Conservation (phyloP, 345 rosid species). For the Hypericum androsaemum region DNA sequence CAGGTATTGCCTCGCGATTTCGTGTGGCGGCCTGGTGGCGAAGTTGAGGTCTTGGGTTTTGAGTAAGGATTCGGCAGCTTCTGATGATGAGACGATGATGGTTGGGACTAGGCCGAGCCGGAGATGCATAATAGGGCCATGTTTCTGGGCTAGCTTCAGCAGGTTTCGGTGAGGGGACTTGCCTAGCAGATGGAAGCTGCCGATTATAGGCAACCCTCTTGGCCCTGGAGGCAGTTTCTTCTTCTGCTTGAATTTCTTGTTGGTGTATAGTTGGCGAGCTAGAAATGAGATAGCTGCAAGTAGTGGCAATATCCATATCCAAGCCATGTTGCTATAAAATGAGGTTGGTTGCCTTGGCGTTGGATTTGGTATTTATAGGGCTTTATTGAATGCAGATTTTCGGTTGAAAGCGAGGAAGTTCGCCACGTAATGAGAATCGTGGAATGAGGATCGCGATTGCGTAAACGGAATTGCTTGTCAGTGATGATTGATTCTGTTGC, state of each 20-base stretch:
- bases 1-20: not conserved
- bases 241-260: not conserved
- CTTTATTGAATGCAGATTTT: no score
- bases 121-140: not conserved
- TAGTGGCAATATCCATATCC: not conserved
- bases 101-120: not conserved
- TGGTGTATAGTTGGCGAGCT: not conserved
- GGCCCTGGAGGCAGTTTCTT: constrained; percentile 38
- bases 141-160: not conserved
- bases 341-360: no score
- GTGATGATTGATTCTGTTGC: no score
- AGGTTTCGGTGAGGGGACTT: not conserved
- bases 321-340: no score
- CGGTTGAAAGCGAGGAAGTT: no score
- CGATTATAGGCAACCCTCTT: constrained; percentile 26
- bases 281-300: not conserved
- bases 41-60: not conserved
- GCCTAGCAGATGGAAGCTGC: constrained; percentile 31
- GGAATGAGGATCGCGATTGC: no score
- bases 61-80: not conserved
- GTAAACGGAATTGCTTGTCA: no score
- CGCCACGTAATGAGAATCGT: no score
- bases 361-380: no score
- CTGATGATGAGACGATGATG: not conserved
- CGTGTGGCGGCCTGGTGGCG: not conserved